phyloP scores from a whole-genome alignment of 208 protist species.

The Crithidia expoeki region DNA sequence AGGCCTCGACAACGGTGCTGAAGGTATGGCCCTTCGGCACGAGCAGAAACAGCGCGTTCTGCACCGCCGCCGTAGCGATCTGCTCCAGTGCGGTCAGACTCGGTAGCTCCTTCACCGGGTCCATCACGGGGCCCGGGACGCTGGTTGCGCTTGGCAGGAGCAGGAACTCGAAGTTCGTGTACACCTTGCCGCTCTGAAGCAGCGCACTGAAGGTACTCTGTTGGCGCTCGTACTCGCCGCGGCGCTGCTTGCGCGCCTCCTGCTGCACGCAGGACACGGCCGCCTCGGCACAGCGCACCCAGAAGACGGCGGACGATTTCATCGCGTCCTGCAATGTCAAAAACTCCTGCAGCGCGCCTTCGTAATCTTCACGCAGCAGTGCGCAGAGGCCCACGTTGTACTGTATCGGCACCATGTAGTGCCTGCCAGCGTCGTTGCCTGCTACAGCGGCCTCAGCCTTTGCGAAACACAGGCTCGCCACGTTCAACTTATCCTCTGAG shows the following conservation, averaged over 20 bases:
- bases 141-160: slow-evolving; percentile 69
- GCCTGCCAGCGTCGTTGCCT: slow-evolving; percentile 34
- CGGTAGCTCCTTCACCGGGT: slow-evolving; percentile 34
- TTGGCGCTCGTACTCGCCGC: slow-evolving; percentile 76
- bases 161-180: slow-evolving; percentile 84
- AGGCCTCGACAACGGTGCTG: slow-evolving; percentile 58
- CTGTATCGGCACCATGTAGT: slow-evolving; percentile 53
- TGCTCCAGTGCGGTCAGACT: slow-evolving; percentile 45
- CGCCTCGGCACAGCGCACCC: slow-evolving; percentile 85
- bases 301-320: slow-evolving; percentile 78
- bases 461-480: slow-evolving; percentile 83
- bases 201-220: slow-evolving; percentile 65
- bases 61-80: slow-evolving; percentile 59
- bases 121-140: slow-evolving; percentile 45
- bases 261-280: slow-evolving; percentile 64
- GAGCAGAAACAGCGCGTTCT: slow-evolving; percentile 85
- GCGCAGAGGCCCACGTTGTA: slow-evolving; percentile 89
- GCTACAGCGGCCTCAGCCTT: slow-evolving; percentile 68
- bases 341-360: slow-evolving; percentile 72
- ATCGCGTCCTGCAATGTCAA: slow-evolving; percentile 78
- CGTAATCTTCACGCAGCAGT: slow-evolving; percentile 78
- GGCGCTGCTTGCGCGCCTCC: slow-evolving; percentile 33
- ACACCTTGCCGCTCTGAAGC: slow-evolving; percentile 71
- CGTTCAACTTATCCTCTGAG: slow-evolving; percentile 73
- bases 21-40: slow-evolving; percentile 67